Evolutionary conservation across 768 basidiomycete genomes (phyloP).

Genomic region (Rhodotorula babjevae): DNA sequence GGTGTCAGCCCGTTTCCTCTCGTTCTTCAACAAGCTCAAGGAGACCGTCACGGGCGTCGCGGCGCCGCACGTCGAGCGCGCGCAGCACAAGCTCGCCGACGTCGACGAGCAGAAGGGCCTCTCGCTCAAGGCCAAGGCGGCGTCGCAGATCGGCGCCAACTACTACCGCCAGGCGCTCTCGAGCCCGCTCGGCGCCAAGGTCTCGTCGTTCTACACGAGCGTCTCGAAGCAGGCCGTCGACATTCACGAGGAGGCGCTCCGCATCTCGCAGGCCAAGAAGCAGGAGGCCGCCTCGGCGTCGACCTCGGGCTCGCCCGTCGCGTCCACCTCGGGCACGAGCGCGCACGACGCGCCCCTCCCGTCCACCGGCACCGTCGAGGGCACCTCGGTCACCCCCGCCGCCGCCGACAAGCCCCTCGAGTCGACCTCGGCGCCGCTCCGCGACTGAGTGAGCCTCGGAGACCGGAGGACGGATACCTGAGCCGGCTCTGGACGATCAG

Average conservation of each 20-base stretch:
- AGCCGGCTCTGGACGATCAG: neutral
- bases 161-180: slow-evolving; percentile 14
- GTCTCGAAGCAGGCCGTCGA: slow-evolving; percentile 20
- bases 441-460: neutral
- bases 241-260: slow-evolving; percentile 31
- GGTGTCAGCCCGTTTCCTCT: slow-evolving; percentile 77
- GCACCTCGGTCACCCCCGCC: neutral
- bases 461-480: neutral
- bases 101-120: slow-evolving; percentile 79
- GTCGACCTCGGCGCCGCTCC: slow-evolving; percentile 16
- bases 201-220: slow-evolving; percentile 31
- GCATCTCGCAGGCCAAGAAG: slow-evolving; percentile 32
- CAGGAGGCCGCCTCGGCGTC: no score
- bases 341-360: neutral
- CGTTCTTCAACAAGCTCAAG: slow-evolving; percentile 68
- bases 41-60: slow-evolving; percentile 62
- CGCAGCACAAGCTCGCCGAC: slow-evolving; percentile 63
- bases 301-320: neutral
- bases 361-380: slow-evolving; percentile 1
- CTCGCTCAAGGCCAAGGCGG: slow-evolving; percentile 64
- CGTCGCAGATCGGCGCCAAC: slow-evolving; percentile 45
- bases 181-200: slow-evolving; percentile 27
- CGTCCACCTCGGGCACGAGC: neutral
- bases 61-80: slow-evolving; percentile 52
- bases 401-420: slow-evolving; percentile 20